These are phyloP conservation scores for Apophysomyces elegans DNA, from an alignment of 371 early-diverging fungal genomes.

Conservation along the genomic window DNA sequence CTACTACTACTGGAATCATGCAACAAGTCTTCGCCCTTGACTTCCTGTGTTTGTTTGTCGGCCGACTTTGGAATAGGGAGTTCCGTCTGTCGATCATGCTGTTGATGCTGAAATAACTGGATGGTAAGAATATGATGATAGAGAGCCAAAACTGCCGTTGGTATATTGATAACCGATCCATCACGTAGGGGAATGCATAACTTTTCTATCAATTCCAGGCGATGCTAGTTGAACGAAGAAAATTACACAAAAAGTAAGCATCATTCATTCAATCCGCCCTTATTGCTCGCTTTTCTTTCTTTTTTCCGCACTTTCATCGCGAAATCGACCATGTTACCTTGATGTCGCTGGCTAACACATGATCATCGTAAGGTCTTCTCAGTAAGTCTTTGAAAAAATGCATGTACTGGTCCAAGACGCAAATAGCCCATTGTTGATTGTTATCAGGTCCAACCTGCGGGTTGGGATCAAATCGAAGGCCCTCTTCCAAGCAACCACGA, in stretches of 20 bases:
- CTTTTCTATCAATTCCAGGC: not conserved
- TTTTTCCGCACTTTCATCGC: not conserved
- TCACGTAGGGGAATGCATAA: not conserved
- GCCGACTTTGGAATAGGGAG: constrained; percentile 3
- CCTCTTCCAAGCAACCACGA: constrained; percentile 1
- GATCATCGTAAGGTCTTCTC: constrained; percentile 6
- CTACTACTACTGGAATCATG: too few species aligned
- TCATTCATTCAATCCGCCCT: too few species aligned
- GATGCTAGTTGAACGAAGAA: not conserved
- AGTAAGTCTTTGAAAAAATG: constrained; percentile 19
- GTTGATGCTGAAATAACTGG: constrained; percentile 19
- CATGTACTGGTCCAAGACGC: constrained; percentile 22
- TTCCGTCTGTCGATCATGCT: constrained; percentile 1
- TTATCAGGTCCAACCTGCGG: not conserved
- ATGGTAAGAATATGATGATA: constrained; percentile 27
- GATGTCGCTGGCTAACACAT: constrained; percentile 13
- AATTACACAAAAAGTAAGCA: not conserved
- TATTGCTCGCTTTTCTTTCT: not conserved
- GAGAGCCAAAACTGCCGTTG: constrained; percentile 21
- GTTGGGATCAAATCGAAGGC: not conserved
- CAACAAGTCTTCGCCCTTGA: not conserved
- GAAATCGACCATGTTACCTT: constrained; percentile 16
- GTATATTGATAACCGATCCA: constrained; percentile 1
- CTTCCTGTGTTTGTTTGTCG: constrained; percentile 7
- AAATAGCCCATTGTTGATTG: constrained; percentile 24